A percentile compares a stretch with the other conserved stretches of the same genome.
Evolutionary conservation across 2,329 filamentous ascomycete species (phyloP).

Genomic region (Talaromyces sp.): DNA sequence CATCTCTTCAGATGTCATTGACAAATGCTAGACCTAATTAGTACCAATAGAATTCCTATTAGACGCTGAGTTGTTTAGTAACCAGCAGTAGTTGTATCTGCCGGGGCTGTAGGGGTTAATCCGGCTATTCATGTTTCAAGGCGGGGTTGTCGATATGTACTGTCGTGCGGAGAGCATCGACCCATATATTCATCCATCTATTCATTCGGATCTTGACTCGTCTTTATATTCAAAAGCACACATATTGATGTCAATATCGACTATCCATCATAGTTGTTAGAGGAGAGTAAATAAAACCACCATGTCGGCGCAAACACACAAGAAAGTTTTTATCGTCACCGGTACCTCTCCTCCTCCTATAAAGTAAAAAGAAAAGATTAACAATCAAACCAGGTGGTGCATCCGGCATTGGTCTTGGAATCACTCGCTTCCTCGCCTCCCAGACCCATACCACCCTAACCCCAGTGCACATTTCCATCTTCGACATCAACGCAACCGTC

Average conservation of each 20-base stretch:
- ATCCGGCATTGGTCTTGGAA: constrained; percentile 32
- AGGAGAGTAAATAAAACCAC: not conserved
- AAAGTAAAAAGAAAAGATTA: not conserved
- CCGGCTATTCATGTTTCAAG: too few relatives aligned
- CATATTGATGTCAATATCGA: not conserved
- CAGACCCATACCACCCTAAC: constrained; percentile 12
- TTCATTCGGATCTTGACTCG: not conserved
- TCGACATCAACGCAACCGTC: constrained; percentile 25
- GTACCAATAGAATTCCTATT: too few relatives aligned
- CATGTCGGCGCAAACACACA: constrained; percentile 4
- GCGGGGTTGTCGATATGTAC: not conserved
- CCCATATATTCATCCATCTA: not conserved
- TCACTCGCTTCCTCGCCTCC: constrained; percentile 25
- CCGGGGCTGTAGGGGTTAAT: too few relatives aligned
- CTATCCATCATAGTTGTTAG: not conserved
- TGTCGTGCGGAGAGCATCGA: not conserved
- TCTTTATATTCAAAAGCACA: not conserved
- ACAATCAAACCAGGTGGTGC: constrained; percentile 23
- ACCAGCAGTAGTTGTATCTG: too few relatives aligned
- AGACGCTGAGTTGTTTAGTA: too few relatives aligned
- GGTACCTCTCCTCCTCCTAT: constrained; percentile 14
- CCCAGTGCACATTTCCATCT: constrained; percentile 25
- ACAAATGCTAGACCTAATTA: too few relatives aligned
- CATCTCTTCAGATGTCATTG: too few relatives aligned
- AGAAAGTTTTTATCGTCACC: constrained; percentile 24